phyloP scores from a whole-genome alignment of 2,329 filamentous ascomycete species.

The Epichloe scottii region DNA sequence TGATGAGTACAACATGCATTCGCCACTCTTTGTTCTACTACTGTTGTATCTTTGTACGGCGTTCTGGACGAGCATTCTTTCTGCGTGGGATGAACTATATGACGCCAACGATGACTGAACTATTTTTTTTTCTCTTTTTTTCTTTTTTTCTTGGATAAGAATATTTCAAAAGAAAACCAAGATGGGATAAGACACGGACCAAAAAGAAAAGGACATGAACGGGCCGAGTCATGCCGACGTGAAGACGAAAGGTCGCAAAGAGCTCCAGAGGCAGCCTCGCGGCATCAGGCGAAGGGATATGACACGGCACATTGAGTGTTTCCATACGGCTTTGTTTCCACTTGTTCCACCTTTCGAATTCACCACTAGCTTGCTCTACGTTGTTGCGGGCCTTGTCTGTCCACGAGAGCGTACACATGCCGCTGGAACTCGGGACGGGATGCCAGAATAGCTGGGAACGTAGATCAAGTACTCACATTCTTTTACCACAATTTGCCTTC shows the following conservation, averaged over 20 bases:
- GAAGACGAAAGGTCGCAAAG: neutral
- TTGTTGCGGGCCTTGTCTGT: neutral
- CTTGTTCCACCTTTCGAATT: neutral
- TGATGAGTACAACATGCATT: slow-evolving; percentile 6
- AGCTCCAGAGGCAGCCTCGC: slow-evolving; percentile 2
- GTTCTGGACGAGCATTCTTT: neutral
- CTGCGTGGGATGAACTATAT: neutral
- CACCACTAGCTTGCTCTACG: neutral
- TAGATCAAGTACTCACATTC: too few relatives aligned
- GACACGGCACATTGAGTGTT: neutral
- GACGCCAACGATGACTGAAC: neutral
- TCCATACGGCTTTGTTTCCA: neutral
- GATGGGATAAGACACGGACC: neutral
- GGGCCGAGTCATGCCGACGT: neutral
- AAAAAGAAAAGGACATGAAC: neutral
- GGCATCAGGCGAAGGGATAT: neutral
- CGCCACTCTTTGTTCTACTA: neutral
- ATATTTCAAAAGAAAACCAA: neutral
- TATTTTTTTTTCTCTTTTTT: neutral
- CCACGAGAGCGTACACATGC: neutral
- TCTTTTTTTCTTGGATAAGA: neutral
- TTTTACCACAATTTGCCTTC: too few relatives aligned
- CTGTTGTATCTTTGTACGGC: slow-evolving; percentile 1
- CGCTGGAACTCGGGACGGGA: too few relatives aligned
- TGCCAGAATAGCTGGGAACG: too few relatives aligned